Evolutionary conservation across 257 asterid species (phyloP).

Genomic region (Solanum arcanum): DNA sequence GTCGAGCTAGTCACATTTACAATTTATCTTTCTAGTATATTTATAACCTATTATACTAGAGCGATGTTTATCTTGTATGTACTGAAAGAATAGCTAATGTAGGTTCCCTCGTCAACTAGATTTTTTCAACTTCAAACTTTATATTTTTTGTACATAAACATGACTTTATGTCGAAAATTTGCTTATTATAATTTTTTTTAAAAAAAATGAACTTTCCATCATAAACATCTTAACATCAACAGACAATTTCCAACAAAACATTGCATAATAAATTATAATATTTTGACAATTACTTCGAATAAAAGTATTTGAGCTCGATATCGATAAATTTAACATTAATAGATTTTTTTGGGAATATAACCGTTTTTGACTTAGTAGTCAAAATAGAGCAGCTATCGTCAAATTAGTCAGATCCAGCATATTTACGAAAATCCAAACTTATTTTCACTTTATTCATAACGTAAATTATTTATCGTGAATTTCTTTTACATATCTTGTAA

Average conservation of each 20-base stretch:
- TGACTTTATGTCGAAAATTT: background rate
- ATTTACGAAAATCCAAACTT: background rate
- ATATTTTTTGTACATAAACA: background rate
- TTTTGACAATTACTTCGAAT: background rate
- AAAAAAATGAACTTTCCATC: background rate
- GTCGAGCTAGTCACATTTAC: rapidly evolving
- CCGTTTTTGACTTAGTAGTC: background rate
- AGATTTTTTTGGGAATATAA: background rate
- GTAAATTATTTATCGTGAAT: background rate
- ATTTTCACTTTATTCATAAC: background rate
- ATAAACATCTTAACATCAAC: background rate
- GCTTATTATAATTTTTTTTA: rapidly evolving
- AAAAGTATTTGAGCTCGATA: background rate
- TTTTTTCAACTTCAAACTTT: background rate
- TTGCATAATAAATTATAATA: background rate
- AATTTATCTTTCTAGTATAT: background rate
- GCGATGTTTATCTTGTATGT: rapidly evolving
- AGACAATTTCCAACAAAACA: background rate
- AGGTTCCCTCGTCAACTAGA: rapidly evolving
- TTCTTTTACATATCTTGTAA: background rate
- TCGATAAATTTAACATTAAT: background rate
- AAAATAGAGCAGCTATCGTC: background rate
- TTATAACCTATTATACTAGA: background rate
- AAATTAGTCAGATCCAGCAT: background rate
- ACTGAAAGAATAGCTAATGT: rapidly evolving